Conservation (phyloP, 1,284 basidiomycete genomes). For the Gymnopus androsaceus region DNA sequence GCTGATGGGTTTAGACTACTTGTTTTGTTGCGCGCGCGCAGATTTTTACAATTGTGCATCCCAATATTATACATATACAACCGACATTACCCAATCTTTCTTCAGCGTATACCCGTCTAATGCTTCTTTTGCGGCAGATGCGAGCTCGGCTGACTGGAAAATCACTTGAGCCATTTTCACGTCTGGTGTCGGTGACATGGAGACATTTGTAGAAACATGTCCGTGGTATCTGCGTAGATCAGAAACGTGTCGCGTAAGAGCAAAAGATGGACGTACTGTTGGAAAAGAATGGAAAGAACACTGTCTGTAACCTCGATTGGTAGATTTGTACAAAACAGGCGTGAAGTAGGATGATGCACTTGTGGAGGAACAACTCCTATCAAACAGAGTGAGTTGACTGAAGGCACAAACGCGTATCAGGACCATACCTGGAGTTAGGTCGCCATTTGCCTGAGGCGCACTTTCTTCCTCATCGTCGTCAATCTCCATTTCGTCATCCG, state of each 20-base stretch:
- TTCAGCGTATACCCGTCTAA: conserved; percentile 80
- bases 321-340: conserved; percentile 75
- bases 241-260: conserved; percentile 4
- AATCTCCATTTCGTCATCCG: conserved; percentile 81
- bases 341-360: conserved; percentile 60
- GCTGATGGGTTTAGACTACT: too few species aligned
- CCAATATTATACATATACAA: conserved; percentile 58
- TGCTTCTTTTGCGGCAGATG: conserved; percentile 75
- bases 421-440: conserved; percentile 40
- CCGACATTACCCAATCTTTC: conserved; percentile 80
- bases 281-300: conserved; percentile 80
- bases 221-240: conserved; percentile 64
- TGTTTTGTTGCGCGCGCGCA: too few species aligned
- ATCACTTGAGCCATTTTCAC: conserved; percentile 76
- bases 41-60: background rate
- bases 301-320: conserved; percentile 82
- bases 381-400: conserved; percentile 22
- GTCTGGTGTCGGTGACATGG: conserved; percentile 64
- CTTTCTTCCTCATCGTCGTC: conserved; percentile 71
- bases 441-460: conserved; percentile 29
- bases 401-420: conserved; percentile 29
- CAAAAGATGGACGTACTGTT: conserved; percentile 63
- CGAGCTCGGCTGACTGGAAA: conserved; percentile 73
- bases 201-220: conserved; percentile 69
- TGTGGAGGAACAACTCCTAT: conserved; percentile 48